Conservation (phyloP, 2,329 filamentous ascomycete species). For the Colletotrichum phormii region DNA sequence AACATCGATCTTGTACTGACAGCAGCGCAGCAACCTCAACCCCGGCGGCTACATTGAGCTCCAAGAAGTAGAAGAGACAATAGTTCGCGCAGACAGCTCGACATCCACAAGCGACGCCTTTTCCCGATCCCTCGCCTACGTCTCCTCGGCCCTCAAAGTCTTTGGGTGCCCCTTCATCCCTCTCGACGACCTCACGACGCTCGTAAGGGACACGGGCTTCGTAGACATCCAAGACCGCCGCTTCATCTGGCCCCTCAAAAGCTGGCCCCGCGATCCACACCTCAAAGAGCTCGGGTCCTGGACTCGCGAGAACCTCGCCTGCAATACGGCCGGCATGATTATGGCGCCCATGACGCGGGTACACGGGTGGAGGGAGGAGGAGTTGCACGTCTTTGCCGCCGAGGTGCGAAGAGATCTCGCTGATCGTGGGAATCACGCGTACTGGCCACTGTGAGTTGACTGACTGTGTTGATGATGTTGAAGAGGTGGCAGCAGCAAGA, state of each 20-base stretch:
- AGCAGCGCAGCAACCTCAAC: conserved; percentile 41
- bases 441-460: conserved; percentile 25
- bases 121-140: conserved; percentile 50
- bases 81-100: conserved; percentile 55
- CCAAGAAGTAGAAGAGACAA: conserved; percentile 53
- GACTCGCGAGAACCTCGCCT: conserved; percentile 44
- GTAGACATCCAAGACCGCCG: conserved; percentile 44
- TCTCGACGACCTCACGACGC: conserved; percentile 35
- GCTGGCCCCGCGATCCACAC: conserved; percentile 45
- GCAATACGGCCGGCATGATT: conserved; percentile 48
- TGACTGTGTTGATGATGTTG: too few species aligned
- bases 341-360: conserved; percentile 51
- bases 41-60: conserved; percentile 58
- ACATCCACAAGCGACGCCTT: conserved; percentile 43
- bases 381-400: conserved; percentile 42
- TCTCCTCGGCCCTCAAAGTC: conserved; percentile 53
- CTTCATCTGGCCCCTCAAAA: conserved; percentile 46
- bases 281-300: conserved; percentile 45
- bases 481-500: background rate
- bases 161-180: conserved; percentile 42
- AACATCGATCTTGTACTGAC: too few species aligned
- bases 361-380: conserved; percentile 48
- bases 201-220: conserved; percentile 40
- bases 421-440: conserved; percentile 15
- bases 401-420: conserved; percentile 40